A percentile compares a stretch with the other conserved stretches of the same genome.
Conservation (phyloP, 345 rosid genomes). For the Boechera stricta region DNA sequence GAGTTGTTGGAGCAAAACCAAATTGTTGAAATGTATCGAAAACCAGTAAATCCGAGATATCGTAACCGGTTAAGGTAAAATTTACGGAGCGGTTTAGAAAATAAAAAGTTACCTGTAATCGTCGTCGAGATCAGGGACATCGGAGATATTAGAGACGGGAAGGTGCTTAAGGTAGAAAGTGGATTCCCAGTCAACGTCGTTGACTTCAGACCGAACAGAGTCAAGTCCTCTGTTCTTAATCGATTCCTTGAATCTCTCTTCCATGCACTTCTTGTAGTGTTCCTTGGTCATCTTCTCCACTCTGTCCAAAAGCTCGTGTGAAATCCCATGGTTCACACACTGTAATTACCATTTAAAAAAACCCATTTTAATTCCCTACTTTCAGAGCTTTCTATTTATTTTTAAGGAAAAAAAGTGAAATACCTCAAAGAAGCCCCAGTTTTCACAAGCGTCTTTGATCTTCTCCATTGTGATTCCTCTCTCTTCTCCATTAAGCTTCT, state of each 20-base stretch:
- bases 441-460: conserved; percentile 94
- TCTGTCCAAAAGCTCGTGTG: conserved; percentile 68
- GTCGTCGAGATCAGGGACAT: conserved; percentile 76
- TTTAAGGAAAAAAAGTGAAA: neutral
- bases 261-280: conserved; percentile 88
- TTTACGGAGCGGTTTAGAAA: conserved; percentile 9
- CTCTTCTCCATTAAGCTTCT: conserved; percentile 70
- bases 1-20: neutral
- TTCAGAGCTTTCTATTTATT: neutral
- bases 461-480: conserved; percentile 63
- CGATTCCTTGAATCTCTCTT: conserved; percentile 78
- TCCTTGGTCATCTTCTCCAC: conserved; percentile 77
- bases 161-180: conserved; percentile 79
- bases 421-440: conserved; percentile 99
- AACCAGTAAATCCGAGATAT: neutral
- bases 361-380: neutral
- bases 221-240: conserved; percentile 70
- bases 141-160: conserved; percentile 65
- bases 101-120: conserved; percentile 63
- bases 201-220: conserved; percentile 63
- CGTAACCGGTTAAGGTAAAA: neutral
- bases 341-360: conserved; percentile 8
- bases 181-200: conserved; percentile 92
- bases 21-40: neutral
- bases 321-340: conserved; percentile 84